These are phyloP conservation scores for Allium fistulosum DNA, from an alignment of 106 monocot genomes.

Conservation along the genomic window DNA sequence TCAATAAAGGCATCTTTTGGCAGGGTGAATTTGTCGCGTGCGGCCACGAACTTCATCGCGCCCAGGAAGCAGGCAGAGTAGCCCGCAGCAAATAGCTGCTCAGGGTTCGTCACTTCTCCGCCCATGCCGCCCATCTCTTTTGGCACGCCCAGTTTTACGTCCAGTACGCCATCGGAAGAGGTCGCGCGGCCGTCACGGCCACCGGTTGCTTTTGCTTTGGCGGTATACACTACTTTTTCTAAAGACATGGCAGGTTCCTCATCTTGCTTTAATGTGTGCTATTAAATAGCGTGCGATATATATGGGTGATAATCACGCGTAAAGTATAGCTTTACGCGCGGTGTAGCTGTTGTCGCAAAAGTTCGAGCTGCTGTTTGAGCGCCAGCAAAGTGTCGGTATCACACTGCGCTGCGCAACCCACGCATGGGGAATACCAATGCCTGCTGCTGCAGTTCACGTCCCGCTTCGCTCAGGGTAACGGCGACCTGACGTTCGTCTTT, in stretches of 20 bases:
- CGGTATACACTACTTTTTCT: not conserved
- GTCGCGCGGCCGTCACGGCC: not conserved
- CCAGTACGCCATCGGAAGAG: not conserved
- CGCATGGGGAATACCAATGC: too few species aligned
- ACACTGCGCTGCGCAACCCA: too few species aligned
- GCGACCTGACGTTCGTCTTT: not conserved
- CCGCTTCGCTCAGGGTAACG: not conserved
- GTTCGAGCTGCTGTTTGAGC: too few species aligned
- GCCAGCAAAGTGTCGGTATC: too few species aligned
- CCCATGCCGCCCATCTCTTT: conserved; percentile 1
- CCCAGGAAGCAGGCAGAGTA: conserved; percentile 1
- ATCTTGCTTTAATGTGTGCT: too few species aligned
- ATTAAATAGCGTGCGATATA: too few species aligned
- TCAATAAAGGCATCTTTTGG: not conserved
- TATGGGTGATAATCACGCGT: too few species aligned
- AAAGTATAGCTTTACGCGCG: too few species aligned
- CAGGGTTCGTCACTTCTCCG: not conserved
- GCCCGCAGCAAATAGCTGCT: conserved; percentile 6
- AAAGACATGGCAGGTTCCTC: too few species aligned
- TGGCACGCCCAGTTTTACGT: not conserved
- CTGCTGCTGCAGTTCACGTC: too few species aligned
- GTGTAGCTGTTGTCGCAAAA: too few species aligned
- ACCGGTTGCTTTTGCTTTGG: not conserved
- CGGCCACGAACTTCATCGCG: not conserved
- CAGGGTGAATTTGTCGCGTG: not conserved